phyloP scores from a whole-genome alignment of 2,329 filamentous ascomycete species.

The Penicillium fuscoglaucum region DNA sequence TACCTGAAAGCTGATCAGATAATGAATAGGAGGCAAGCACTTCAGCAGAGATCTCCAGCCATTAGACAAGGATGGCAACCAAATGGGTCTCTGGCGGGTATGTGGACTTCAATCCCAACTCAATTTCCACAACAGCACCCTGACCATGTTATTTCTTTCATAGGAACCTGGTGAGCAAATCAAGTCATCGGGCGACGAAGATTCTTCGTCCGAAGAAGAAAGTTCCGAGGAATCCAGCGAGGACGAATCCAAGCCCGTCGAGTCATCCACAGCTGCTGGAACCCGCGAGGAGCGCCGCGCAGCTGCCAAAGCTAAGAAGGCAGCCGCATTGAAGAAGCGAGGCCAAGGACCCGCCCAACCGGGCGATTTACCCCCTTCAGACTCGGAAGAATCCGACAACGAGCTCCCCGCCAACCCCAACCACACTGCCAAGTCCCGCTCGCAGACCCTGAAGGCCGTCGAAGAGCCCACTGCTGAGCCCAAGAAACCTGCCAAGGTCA shows the following conservation, averaged over 20 bases:
- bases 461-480: constrained; percentile 55
- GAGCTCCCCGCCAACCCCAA: constrained; percentile 80
- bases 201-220: constrained; percentile 48
- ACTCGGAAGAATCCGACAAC: constrained; percentile 51
- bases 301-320: constrained; percentile 85
- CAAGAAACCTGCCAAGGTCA: constrained; percentile 43
- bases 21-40: constrained; percentile 76
- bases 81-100: constrained; percentile 82
- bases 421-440: constrained; percentile 67
- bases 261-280: constrained; percentile 52
- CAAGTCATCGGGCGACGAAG: constrained; percentile 51
- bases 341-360: constrained; percentile 71
- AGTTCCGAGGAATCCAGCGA: constrained; percentile 51
- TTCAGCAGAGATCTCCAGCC: constrained; percentile 91
- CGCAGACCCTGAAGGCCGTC: constrained; percentile 68
- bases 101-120: constrained; percentile 34
- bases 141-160: background rate
- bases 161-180: constrained; percentile 40
- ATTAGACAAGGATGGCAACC: constrained; percentile 83
- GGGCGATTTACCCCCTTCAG: constrained; percentile 79
- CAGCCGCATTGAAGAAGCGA: constrained; percentile 78
- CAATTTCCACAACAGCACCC: constrained; percentile 4
- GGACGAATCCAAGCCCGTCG: constrained; percentile 46
- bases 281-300: constrained; percentile 87
- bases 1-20: constrained; percentile 6